Percentiles rank a stretch among this genome's conserved stretches.
Evolutionary conservation across 2,329 filamentous ascomycete genomes (phyloP).

Genomic region (Epichloe elymi): DNA sequence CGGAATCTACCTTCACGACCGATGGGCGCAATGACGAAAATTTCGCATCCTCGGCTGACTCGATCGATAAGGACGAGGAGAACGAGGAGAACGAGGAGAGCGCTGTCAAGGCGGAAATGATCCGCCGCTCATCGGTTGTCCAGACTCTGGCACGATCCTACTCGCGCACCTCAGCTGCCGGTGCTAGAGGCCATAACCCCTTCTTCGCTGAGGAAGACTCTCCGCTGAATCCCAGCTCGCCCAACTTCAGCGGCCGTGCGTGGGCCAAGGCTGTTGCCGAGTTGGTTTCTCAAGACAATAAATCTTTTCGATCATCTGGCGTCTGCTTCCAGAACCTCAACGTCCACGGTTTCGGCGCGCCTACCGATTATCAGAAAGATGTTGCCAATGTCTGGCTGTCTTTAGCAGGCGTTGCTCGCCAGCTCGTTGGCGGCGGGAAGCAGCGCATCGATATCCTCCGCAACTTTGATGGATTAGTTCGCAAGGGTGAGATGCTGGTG

Average conservation of each 20-base stretch:
- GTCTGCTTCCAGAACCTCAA: constrained; percentile 55
- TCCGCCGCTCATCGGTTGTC: constrained; percentile 37
- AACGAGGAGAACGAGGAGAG: constrained; percentile 14
- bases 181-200: constrained; percentile 26
- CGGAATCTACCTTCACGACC: constrained; percentile 23
- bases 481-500: constrained; percentile 62
- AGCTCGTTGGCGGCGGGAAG: constrained; percentile 37
- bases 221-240: constrained; percentile 38
- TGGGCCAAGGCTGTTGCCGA: constrained; percentile 50
- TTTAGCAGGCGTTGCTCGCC: constrained; percentile 26
- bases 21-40: constrained; percentile 21
- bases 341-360: constrained; percentile 52
- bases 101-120: constrained; percentile 26
- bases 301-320: constrained; percentile 46
- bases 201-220: constrained; percentile 36
- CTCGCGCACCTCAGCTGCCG: constrained; percentile 32
- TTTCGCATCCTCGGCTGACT: constrained; percentile 15
- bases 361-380: constrained; percentile 59
- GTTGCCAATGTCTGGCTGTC: constrained; percentile 49
- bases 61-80: constrained; percentile 18
- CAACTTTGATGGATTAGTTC: constrained; percentile 54
- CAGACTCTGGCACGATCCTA: constrained; percentile 43
- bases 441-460: constrained; percentile 55
- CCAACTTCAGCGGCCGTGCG: constrained; percentile 38
- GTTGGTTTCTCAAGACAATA: constrained; percentile 37